phyloP scores from a whole-genome alignment of 768 basidiomycete species.

The Daedalea quercina region DNA sequence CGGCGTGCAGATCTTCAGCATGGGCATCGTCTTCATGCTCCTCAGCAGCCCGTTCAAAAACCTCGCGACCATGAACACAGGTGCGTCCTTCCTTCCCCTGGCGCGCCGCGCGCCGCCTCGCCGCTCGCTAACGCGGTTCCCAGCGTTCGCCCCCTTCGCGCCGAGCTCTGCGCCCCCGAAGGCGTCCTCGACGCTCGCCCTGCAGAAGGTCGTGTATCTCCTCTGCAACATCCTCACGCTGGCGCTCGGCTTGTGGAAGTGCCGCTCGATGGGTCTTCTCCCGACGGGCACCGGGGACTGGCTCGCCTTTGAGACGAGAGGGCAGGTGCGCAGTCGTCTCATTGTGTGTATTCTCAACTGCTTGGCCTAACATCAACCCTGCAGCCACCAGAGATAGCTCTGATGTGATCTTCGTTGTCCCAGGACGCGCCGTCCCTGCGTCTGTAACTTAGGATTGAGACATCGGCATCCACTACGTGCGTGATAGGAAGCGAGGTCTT shows the following conservation, averaged over 20 bases:
- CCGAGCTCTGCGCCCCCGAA: slow-evolving; percentile 45
- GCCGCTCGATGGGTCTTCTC: slow-evolving; percentile 84
- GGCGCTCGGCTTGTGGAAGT: slow-evolving; percentile 87
- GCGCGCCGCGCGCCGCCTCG: not conserved
- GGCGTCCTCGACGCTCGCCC: slow-evolving; percentile 43
- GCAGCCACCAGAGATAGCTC: slow-evolving; percentile 10
- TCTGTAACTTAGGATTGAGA: too few relatives aligned
- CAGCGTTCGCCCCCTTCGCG: slow-evolving; percentile 71
- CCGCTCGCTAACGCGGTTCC: not conserved
- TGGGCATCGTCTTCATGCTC: slow-evolving; percentile 94
- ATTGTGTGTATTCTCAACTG: not conserved
- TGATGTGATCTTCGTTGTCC: slow-evolving; percentile 1
- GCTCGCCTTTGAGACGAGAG: slow-evolving; percentile 87
- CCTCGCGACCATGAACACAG: slow-evolving; percentile 66
- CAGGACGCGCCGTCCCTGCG: too few relatives aligned
- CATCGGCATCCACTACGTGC: too few relatives aligned
- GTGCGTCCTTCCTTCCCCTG: slow-evolving; percentile 36
- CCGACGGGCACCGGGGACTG: slow-evolving; percentile 92
- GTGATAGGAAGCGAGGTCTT: too few relatives aligned
- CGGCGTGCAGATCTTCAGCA: slow-evolving; percentile 93
- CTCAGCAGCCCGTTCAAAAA: slow-evolving; percentile 84
- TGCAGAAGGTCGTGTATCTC: slow-evolving; percentile 69
- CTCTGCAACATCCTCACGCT: slow-evolving; percentile 73
- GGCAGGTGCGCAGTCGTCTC: slow-evolving; percentile 22
- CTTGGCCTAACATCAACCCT: not conserved